Evolutionary conservation across 1,284 basidiomycete genomes (phyloP), one percentile per base, ranked within the genome.

Genomic region (Pseudozyma tsukubaensis): DNA sequence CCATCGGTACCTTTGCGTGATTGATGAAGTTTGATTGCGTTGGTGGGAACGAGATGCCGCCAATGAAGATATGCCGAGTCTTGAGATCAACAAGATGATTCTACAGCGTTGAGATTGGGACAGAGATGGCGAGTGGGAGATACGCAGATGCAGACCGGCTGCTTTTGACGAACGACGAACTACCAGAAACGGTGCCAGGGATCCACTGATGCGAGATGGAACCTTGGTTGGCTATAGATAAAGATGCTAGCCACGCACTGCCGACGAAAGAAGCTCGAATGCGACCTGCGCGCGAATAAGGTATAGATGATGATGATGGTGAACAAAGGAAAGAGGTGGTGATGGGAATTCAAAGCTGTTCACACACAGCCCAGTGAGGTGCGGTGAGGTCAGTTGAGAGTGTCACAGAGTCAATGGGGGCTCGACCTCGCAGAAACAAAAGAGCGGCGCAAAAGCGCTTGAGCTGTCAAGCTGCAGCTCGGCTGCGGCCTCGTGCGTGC

Each of bases 401-500:
- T 29, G 24, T 29, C 24, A 29, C 24, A 29, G 24, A 29, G n/a
- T n/a, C n/a, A n/a, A 29, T 29, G 24, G 24, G 24, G 24, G 24
- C 24, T 29, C 24, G 24, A 29, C 24, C 24, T 29, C 24, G 24
- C 24, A 29, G 24, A 6, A 29, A 29, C 24, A 29, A 29, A 29
- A 29, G 24, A 29, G 24, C 24, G 24, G 24, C 6, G 24, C 24
- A 29, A 29, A 29, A 29, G 24, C 24, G 24, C 24, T 29, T 29
- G 24, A 56, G 53, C 53, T 57, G 54, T 57, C 54, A 52, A 12
- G 21, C 49, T 55, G 63, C 56, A 65, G 56, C 63, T 59, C 63
- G 63, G 63, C 19, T 64, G 14, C 57, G 42, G 35, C 18, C 29
- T 48, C 21, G 24, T 29, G 24, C 24, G 24, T 29, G 24, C 24